Evolutionary conservation across 2,329 filamentous ascomycete species (phyloP).

Genomic region (Bipolaris zeicola): DNA sequence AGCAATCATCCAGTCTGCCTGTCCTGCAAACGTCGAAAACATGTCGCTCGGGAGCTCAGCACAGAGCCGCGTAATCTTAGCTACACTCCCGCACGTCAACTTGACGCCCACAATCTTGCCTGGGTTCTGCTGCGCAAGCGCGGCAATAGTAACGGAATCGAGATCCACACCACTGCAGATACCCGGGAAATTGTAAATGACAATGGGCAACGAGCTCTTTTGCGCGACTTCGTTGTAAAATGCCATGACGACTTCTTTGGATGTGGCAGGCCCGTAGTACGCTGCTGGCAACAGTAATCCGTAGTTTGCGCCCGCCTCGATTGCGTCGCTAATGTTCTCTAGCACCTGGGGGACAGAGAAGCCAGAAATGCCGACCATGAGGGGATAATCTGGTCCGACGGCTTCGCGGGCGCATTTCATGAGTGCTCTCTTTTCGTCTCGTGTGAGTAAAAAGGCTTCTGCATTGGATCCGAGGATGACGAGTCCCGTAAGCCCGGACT

Average conservation of each 20-base stretch:
- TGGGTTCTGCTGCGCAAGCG: conserved; percentile 59
- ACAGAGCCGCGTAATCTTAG: conserved; percentile 69
- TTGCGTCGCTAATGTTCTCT: conserved; percentile 52
- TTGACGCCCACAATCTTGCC: conserved; percentile 72
- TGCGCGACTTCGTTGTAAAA: conserved; percentile 60
- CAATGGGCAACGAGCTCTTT: conserved; percentile 64
- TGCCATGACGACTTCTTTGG: conserved; percentile 47
- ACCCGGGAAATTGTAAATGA: conserved; percentile 76
- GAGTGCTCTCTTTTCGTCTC: conserved; percentile 50
- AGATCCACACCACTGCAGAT: conserved; percentile 71
- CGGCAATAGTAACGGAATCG: conserved; percentile 67
- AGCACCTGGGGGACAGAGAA: conserved; percentile 53
- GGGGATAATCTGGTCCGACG: conserved; percentile 50
- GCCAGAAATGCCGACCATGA: conserved; percentile 53
- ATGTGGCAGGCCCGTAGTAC: conserved; percentile 54
- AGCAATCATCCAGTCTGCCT: conserved; percentile 71
- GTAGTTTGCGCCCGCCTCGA: conserved; percentile 50
- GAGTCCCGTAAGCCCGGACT: conserved; percentile 52
- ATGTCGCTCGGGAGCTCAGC: conserved; percentile 56
- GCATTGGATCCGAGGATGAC: conserved; percentile 56
- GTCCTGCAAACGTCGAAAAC: conserved; percentile 74
- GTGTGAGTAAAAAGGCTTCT: conserved; percentile 54
- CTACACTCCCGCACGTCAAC: conserved; percentile 75
- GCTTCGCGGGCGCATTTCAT: conserved; percentile 50
- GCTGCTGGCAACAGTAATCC: conserved; percentile 52